These are phyloP conservation scores for Fusarium sterilihyphosum DNA, from an alignment of 2,329 filamentous ascomycete genomes.

Conservation along the genomic window DNA sequence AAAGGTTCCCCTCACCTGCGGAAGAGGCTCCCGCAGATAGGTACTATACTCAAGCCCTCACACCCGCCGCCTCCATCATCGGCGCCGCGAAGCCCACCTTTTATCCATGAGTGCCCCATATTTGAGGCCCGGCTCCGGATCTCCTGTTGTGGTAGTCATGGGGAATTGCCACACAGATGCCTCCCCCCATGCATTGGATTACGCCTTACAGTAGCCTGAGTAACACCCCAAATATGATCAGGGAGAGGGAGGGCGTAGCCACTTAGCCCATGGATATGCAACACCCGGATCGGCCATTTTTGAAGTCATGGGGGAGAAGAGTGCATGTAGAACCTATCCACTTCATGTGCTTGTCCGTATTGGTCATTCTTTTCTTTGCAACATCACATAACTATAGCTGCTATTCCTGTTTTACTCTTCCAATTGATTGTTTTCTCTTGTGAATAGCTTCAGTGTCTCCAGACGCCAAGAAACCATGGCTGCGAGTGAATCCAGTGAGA, in stretches of 20 bases:
- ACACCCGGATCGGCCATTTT: constrained; percentile 15
- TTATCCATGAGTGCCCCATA: constrained; percentile 22
- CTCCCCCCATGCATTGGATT: background rate
- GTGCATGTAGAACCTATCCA: constrained; percentile 5
- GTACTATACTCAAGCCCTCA: background rate
- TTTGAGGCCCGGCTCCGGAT: constrained; percentile 41
- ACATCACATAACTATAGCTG: background rate
- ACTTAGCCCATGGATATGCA: constrained; percentile 27
- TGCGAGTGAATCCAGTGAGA: constrained; percentile 42
- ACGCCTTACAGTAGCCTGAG: background rate
- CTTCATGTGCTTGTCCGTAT: constrained; percentile 14
- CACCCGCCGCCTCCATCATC: constrained; percentile 28
- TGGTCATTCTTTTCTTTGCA: constrained; percentile 7
- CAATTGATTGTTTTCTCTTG: constrained; percentile 14
- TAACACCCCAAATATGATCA: background rate
- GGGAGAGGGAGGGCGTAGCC: background rate
- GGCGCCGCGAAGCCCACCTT: constrained; percentile 27
- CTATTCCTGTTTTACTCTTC: background rate
- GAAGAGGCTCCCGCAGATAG: constrained; percentile 16
- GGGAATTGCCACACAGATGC: background rate
- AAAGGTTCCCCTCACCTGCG: background rate
- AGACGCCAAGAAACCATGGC: constrained; percentile 32
- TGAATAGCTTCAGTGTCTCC: constrained; percentile 26
- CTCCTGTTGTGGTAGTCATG: background rate
- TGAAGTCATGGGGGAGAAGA: constrained; percentile 24